A percentile compares a stretch with the other conserved stretches of the same genome.
phyloP scores from a whole-genome alignment of 2,329 filamentous ascomycete genomes.

The Talaromyces piceae region DNA sequence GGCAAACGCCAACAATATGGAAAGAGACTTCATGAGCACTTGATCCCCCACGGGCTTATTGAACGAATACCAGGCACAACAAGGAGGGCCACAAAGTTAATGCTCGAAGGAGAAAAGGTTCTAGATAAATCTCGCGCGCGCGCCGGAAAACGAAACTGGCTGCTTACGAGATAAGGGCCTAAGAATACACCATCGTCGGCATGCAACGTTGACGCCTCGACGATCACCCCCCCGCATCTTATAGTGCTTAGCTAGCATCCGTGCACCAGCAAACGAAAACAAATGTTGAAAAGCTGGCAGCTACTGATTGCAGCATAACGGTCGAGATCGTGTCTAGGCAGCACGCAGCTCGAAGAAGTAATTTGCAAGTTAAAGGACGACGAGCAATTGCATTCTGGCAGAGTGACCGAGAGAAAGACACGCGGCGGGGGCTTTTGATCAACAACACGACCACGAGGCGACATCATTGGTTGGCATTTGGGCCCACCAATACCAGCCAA shows the following conservation, averaged over 20 bases:
- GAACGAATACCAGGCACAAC: neutral
- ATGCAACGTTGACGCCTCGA: neutral
- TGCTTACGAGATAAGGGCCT: neutral
- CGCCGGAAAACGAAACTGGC: neutral
- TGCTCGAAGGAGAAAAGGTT: neutral
- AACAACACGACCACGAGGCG: neutral
- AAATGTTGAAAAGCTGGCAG: too few species aligned
- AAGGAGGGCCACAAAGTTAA: too few species aligned
- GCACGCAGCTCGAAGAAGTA: neutral
- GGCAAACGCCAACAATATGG: neutral
- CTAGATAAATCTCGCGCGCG: neutral
- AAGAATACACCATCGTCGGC: neutral
- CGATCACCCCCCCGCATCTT: neutral
- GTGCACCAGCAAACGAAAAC: neutral
- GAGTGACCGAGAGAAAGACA: neutral
- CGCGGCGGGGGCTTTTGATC: neutral
- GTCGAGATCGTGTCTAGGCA: neutral
- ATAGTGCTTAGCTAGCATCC: neutral
- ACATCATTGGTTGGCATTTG: neutral
- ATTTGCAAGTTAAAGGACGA: neutral
- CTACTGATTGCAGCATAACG: too few species aligned
- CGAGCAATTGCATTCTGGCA: neutral
- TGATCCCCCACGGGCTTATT: neutral
- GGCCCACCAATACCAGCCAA: neutral
- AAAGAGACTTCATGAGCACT: neutral